These are phyloP conservation scores for Spergularia azorica DNA, from an alignment of 179 eudicot genomes.

Conservation along the genomic window DNA sequence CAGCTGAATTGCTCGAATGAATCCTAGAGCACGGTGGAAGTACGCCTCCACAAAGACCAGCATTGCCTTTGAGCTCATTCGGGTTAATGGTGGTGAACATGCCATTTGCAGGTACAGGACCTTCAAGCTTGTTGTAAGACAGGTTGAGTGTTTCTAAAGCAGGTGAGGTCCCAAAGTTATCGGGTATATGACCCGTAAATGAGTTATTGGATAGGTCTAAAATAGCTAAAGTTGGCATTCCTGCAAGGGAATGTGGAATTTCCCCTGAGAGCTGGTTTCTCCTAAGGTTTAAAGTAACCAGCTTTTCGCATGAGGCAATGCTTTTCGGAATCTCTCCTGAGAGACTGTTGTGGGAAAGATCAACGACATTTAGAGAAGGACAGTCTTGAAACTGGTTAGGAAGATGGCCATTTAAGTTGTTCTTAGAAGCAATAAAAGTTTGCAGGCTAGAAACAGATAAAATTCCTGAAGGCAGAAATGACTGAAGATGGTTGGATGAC, in stretches of 20 bases:
- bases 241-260: conserved; percentile 63
- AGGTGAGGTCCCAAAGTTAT: conserved; percentile 64
- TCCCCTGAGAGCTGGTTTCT: conserved; percentile 59
- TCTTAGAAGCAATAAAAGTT: conserved; percentile 58
- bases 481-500: conserved; percentile 56
- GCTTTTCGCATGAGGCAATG: conserved; percentile 67
- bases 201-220: conserved; percentile 81
- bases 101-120: conserved; percentile 70
- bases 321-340: conserved; percentile 65
- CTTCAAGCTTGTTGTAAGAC: conserved; percentile 78
- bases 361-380: conserved; percentile 65
- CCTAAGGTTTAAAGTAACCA: conserved; percentile 62
- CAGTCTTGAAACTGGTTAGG: conserved; percentile 76
- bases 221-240: conserved; percentile 67
- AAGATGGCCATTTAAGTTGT: conserved; percentile 54
- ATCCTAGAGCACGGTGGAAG: conserved; percentile 62
- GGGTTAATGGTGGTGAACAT: conserved; percentile 69
- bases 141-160: conserved; percentile 71
- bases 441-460: conserved; percentile 63
- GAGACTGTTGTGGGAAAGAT: conserved; percentile 62
- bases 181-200: conserved; percentile 61
- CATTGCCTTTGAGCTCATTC: conserved; percentile 64
- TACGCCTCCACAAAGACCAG: conserved; percentile 71
- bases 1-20: conserved; percentile 11
- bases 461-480: conserved; percentile 57